phyloP scores from a whole-genome alignment of 331 rosid species.

The Dryas integrifolia region DNA sequence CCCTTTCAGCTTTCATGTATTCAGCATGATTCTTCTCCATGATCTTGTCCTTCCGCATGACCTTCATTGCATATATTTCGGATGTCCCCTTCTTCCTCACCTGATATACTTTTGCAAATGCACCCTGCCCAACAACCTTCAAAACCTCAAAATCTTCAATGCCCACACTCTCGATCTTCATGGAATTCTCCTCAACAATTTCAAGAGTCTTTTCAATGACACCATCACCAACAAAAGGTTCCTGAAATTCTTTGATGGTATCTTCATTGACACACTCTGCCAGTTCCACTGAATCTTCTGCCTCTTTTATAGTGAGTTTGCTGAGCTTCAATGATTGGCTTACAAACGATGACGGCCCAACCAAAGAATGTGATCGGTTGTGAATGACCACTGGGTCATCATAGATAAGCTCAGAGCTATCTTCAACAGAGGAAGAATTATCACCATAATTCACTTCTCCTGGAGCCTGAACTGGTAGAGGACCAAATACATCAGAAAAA shows the following conservation, averaged over 20 bases:
- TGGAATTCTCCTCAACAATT: conserved; percentile 31
- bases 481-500: conserved; percentile 89
- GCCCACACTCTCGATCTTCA: conserved; percentile 54
- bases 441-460: conserved; percentile 49
- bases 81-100: conserved; percentile 87
- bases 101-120: conserved; percentile 92
- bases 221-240: conserved; percentile 26
- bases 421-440: conserved; percentile 37
- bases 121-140: conserved; percentile 97
- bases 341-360: conserved; percentile 78
- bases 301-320: conserved; percentile 66
- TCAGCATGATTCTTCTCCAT: conserved; percentile 94
- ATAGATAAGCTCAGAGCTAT: conserved; percentile 49
- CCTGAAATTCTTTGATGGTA: conserved; percentile 37
- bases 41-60: conserved; percentile 93
- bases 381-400: conserved; percentile 72
- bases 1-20: conserved; percentile 98
- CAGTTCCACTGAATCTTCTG: conserved; percentile 49
- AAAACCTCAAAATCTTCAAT: conserved; percentile 84
- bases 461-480: conserved; percentile 48
- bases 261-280: conserved; percentile 35
- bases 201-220: conserved; percentile 33
- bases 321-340: conserved; percentile 72
- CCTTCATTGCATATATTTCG: conserved; percentile 97
- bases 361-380: conserved; percentile 84